A percentile compares a stretch with the other conserved stretches of the same genome.
Evolutionary conservation across 202 grass and related monocot genomes (phyloP).

Genomic region (Zoysia matrella): DNA sequence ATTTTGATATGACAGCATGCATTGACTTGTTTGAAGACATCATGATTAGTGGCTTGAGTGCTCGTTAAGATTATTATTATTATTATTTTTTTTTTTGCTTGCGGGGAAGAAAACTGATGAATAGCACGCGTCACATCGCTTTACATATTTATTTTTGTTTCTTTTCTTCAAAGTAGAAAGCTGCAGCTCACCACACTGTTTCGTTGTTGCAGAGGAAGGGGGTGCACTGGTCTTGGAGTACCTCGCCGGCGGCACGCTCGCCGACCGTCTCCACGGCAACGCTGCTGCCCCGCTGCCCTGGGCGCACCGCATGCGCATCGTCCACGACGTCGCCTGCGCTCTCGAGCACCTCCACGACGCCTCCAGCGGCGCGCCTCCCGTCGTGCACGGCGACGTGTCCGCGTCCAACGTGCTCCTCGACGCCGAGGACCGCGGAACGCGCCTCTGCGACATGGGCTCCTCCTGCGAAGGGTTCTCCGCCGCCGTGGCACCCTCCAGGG

Average conservation of each 20-base stretch:
- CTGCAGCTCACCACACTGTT: not conserved
- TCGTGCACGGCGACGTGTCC: slow-evolving; percentile 90
- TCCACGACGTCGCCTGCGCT: slow-evolving; percentile 72
- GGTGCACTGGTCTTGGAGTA: slow-evolving; percentile 87
- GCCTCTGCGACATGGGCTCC: slow-evolving; percentile 90
- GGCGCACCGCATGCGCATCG: slow-evolving; percentile 59
- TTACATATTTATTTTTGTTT: slow-evolving; percentile 30
- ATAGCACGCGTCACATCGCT: slow-evolving; percentile 29
- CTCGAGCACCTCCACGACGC: slow-evolving; percentile 76
- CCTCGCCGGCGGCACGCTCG: slow-evolving; percentile 71
- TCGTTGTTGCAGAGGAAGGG: slow-evolving; percentile 64
- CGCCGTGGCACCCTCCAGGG: slow-evolving; percentile 44
- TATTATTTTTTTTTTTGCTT: not conserved
- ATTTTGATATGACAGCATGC: not conserved
- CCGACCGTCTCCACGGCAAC: slow-evolving; percentile 58
- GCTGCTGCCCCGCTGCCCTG: slow-evolving; percentile 37
- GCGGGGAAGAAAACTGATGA: not conserved
- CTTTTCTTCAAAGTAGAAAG: slow-evolving; percentile 1
- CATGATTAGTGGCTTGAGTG: not conserved
- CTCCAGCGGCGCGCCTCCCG: slow-evolving; percentile 28
- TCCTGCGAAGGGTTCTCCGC: slow-evolving; percentile 82
- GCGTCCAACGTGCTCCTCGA: slow-evolving; percentile 88
- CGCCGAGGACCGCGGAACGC: not conserved
- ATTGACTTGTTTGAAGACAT: slow-evolving; percentile 8
- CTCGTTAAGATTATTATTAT: not conserved